Conservation (phyloP, 1,139 yeast species). For the Debaryomyces fabryi region DNA sequence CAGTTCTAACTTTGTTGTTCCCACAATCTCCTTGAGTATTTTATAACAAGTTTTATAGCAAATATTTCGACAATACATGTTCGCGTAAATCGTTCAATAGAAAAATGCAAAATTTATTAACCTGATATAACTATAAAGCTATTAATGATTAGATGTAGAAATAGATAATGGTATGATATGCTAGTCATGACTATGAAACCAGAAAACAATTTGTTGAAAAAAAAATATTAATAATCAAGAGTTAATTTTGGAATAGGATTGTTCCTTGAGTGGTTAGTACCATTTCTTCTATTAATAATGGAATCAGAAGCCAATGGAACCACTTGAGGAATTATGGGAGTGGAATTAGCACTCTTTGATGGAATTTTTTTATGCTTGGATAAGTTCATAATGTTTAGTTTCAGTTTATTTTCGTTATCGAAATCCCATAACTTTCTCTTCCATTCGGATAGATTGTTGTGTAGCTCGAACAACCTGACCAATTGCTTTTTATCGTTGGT, state of each 20-base stretch:
- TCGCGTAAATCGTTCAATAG: constrained; percentile 4
- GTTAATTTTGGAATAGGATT: constrained; percentile 2
- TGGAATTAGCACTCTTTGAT: neutral
- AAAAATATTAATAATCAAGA: constrained; percentile 3
- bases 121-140: neutral
- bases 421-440: constrained; percentile 39
- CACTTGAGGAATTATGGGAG: constrained; percentile 5
- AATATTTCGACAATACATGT: constrained; percentile 5
- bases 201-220: neutral
- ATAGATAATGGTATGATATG: neutral
- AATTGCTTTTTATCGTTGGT: constrained; percentile 24
- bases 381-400: constrained; percentile 36
- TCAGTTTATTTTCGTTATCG: constrained; percentile 36
- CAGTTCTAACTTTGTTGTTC: neutral
- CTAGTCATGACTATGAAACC: neutral
- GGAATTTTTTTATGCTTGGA: constrained; percentile 35
- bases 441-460: constrained; percentile 38
- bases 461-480: constrained; percentile 36
- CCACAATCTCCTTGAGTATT: neutral
- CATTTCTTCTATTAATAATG: neutral
- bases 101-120: constrained; percentile 8
- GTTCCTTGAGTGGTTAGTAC: neutral
- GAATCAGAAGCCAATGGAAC: constrained; percentile 2
- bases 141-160: constrained; percentile 1
- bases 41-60: neutral